phyloP scores from a whole-genome alignment of 768 basidiomycete genomes.

The Guyanaporus albipodus region DNA sequence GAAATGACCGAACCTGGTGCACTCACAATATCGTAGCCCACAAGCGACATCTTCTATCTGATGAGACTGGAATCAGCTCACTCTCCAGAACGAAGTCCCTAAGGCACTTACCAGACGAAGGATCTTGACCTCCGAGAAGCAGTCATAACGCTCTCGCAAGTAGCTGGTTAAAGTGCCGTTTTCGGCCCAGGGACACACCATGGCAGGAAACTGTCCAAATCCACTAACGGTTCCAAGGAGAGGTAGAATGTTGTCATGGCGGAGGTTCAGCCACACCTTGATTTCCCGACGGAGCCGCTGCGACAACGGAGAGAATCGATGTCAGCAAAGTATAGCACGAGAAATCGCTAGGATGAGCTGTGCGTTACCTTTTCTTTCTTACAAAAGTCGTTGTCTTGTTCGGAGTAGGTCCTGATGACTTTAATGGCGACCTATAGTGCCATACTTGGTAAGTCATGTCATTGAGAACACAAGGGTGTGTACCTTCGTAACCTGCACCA shows the following conservation, averaged over 20 bases:
- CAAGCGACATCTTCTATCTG: neutral
- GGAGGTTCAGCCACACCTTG: neutral
- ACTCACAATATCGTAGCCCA: slow-evolving; percentile 7
- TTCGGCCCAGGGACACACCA: slow-evolving; percentile 2
- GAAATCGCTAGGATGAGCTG: too few relatives aligned
- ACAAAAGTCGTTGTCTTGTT: slow-evolving; percentile 1
- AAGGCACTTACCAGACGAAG: neutral
- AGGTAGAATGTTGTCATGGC: neutral
- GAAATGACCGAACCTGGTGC: neutral
- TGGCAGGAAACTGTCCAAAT: neutral
- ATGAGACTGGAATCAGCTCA: neutral
- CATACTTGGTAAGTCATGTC: neutral
- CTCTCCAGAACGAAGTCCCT: neutral
- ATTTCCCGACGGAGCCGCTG: slow-evolving; percentile 14
- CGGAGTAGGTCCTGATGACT: slow-evolving; percentile 3
- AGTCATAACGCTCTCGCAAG: neutral
- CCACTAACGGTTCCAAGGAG: neutral
- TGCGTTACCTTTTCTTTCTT: slow-evolving; percentile 13
- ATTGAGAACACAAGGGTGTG: neutral
- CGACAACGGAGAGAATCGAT: too few relatives aligned
- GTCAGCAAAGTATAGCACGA: neutral
- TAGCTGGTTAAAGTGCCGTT: slow-evolving; percentile 1
- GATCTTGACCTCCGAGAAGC: neutral
- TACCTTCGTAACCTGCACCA: too few relatives aligned
- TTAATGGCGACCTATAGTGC: slow-evolving; percentile 6